These are phyloP conservation scores for Porogramme epimiltina DNA, from an alignment of 1,284 basidiomycete species.

Conservation along the genomic window DNA sequence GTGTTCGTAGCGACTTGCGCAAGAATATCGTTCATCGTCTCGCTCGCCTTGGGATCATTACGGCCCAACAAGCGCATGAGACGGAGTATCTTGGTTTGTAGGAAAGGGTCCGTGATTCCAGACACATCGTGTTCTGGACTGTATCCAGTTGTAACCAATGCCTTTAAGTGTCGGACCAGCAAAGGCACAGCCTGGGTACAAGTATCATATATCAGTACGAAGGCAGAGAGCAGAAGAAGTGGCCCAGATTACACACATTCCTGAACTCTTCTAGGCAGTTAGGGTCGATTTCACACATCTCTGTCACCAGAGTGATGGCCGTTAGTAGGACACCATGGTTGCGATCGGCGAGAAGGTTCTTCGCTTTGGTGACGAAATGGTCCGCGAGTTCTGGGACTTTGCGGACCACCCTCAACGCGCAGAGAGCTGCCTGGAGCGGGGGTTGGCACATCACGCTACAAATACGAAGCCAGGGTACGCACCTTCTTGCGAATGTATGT, in stretches of 20 bases:
- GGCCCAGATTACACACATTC: constrained; percentile 54
- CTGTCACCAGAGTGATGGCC: constrained; percentile 92
- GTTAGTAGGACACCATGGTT: constrained; percentile 97
- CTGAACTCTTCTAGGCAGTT: constrained; percentile 84
- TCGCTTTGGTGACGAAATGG: constrained; percentile 89
- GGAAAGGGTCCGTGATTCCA: constrained; percentile 98
- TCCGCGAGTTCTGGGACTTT: constrained; percentile 97
- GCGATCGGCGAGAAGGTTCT: constrained; percentile 90
- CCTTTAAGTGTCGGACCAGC: constrained; percentile 95
- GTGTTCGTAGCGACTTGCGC: constrained; percentile 99
- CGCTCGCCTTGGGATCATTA: constrained; percentile 86
- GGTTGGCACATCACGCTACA: background rate
- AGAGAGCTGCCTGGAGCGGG: constrained; percentile 80
- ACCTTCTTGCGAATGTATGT: constrained; percentile 99
- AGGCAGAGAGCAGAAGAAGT: background rate
- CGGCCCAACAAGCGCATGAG: constrained; percentile 87
- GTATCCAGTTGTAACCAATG: constrained; percentile 94
- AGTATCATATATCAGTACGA: background rate
- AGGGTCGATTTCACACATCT: constrained; percentile 88
- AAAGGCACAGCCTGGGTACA: constrained; percentile 80
- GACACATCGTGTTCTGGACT: constrained; percentile 99
- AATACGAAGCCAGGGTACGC: constrained; percentile 12
- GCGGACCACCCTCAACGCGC: constrained; percentile 94
- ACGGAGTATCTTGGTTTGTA: constrained; percentile 98
- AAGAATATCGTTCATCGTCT: constrained; percentile 98